Evolutionary conservation across 495 filamentous ascomycete species (phyloP), one percentile per base, ranked within the genome.

Genomic region (Podospora pseudoanserina): DNA sequence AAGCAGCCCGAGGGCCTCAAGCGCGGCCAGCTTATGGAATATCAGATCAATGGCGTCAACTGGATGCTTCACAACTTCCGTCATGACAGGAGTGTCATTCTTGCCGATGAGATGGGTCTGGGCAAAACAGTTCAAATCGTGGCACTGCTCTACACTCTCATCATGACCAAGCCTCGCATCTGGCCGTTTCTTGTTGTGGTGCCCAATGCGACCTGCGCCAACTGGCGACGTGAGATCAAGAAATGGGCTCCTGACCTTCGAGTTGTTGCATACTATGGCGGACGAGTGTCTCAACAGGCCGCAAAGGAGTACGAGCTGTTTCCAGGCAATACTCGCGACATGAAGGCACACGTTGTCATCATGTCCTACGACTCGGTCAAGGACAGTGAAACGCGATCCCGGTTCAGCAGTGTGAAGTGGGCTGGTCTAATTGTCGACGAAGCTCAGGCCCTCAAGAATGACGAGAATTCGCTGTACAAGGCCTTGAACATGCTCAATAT

Each of bases 71-170:
- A 92, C 76, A 94, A 92, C 75, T 97, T 92, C 82, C 87, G 91
- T 68, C 80, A 86, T 60, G 82, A 89, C 68, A 85, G 91, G 68
- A 98, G 96, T 72, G 90, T 90, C n/a, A 95, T 99, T 72, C 86
- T 99, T 2, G 96, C 96, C 2, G 96, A 99, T 72, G 96, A 99
- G 75, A 99, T 99, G 96, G 96, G 96, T 4, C 87, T 99, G 11
- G 96, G 96, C 28, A 99, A 99, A 82, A 99, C 96, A 0, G 91
- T 99, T 60, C 96, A 99, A 76, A 87, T 97, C 63, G 93, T 99
- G 65, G 88, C 87, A 2, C 86, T 96, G 63, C 80, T 99, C 9
- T 86, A 91, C 9, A 87, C 90, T 16, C 77, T 99, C n/a, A 85
- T 91, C 32, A 83, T 91, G 70, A 87, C 92, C 32, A 76, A 77